These are phyloP conservation scores for Fusarium sp. DNA, from an alignment of 2,329 filamentous ascomycete species.

Conservation along the genomic window DNA sequence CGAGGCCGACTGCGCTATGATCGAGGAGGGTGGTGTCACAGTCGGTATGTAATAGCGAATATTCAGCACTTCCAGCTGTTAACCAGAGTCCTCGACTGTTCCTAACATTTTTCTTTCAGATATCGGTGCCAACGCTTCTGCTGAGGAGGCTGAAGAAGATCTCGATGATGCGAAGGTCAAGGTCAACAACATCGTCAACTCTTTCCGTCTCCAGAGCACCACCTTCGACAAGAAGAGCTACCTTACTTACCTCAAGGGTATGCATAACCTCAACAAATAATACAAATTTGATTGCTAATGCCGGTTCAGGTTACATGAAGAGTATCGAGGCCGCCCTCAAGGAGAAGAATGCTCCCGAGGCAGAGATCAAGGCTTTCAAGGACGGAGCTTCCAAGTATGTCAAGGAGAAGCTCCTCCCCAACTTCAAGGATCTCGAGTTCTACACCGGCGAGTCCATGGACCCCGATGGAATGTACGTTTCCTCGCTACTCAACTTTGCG, in stretches of 20 bases:
- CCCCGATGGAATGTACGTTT: conserved; percentile 87
- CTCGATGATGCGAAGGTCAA: conserved; percentile 75
- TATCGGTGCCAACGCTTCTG: conserved; percentile 95
- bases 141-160: conserved; percentile 85
- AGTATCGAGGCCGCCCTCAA: conserved; percentile 77
- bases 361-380: conserved; percentile 82
- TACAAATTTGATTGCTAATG: conserved; percentile 8
- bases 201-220: conserved; percentile 87
- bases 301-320: conserved; percentile 84
- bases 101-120: conserved; percentile 59
- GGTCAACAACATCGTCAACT: conserved; percentile 94
- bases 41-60: conserved; percentile 68
- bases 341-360: conserved; percentile 69
- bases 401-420: conserved; percentile 82
- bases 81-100: conserved; percentile 1
- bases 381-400: conserved; percentile 76
- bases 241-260: conserved; percentile 86
- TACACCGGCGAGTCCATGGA: conserved; percentile 93
- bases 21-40: conserved; percentile 78
- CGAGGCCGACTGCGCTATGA: conserved; percentile 93
- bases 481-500: background rate
- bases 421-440: conserved; percentile 98
- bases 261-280: conserved; percentile 37
- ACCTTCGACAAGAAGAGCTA: conserved; percentile 89
- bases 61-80: background rate